Percentiles rank a stretch among this genome's conserved stretches.
phyloP scores from a whole-genome alignment of 73 alveolate genomes.

The Paramecium tetraurelia region DNA sequence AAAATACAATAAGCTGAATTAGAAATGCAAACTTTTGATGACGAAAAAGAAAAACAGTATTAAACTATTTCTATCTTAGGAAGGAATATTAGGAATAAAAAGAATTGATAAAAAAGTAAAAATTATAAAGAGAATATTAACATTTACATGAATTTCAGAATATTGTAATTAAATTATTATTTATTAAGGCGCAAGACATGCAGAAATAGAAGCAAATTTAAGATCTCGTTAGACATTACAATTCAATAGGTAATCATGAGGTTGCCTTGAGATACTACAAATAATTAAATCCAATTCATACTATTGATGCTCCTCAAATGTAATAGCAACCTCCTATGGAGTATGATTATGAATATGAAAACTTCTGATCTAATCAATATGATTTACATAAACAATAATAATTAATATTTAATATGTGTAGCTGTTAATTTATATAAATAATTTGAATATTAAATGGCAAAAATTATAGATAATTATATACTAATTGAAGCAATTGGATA shows the following conservation, averaged over 20 bases:
- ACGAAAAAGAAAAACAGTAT: not conserved
- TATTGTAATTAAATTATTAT: conserved; percentile 4
- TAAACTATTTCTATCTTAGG: not conserved
- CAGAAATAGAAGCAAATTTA: conserved; percentile 10
- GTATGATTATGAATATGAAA: conserved; percentile 17
- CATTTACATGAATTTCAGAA: conserved; percentile 31
- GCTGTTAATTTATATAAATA: not conserved
- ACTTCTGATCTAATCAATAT: not conserved
- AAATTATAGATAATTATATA: conserved; percentile 58
- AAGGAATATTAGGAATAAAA: conserved; percentile 17
- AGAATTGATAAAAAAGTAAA: not conserved
- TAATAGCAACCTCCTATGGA: not conserved
- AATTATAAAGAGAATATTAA: conserved; percentile 27
- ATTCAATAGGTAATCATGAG: conserved; percentile 45
- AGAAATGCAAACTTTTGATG: conserved; percentile 28
- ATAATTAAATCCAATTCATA: conserved; percentile 37
- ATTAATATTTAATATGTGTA: not conserved
- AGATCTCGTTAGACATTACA: conserved; percentile 26
- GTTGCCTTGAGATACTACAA: not conserved
- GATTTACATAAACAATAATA: not conserved
- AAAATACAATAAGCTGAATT: not conserved
- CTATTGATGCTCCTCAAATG: conserved; percentile 19
- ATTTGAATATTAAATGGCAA: conserved; percentile 51
- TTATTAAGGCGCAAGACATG: conserved; percentile 46
- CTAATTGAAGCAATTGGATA: conserved; percentile 49